Conservation (phyloP, 1,284 basidiomycete genomes). For the Exsudoporus floridanus region DNA sequence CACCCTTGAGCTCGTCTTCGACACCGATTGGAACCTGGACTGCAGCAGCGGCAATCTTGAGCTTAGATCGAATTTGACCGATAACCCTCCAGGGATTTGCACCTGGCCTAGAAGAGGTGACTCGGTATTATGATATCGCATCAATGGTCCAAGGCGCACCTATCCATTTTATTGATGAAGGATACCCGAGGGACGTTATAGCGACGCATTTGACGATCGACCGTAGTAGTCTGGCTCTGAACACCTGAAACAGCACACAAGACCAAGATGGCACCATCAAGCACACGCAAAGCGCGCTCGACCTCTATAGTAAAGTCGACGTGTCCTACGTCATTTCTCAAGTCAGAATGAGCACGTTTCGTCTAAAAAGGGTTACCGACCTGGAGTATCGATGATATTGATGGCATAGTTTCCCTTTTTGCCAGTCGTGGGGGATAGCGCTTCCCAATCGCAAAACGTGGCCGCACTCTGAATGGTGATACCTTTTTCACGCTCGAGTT, state of each 20-base stretch:
- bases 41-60: constrained; percentile 92
- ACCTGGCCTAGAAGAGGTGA: constrained; percentile 65
- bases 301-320: constrained; percentile 99
- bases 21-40: constrained; percentile 95
- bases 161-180: constrained; percentile 99
- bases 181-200: constrained; percentile 95
- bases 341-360: background rate
- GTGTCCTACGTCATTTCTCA: constrained; percentile 60
- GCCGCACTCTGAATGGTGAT: constrained; percentile 99
- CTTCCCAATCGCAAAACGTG: constrained; percentile 96
- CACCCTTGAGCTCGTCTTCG: constrained; percentile 86
- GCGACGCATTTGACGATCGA: constrained; percentile 97
- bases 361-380: constrained; percentile 38
- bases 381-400: constrained; percentile 99
- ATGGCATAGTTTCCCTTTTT: constrained; percentile 85
- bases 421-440: constrained; percentile 62
- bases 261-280: constrained; percentile 96
- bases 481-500: constrained; percentile 97
- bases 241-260: constrained; percentile 97
- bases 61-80: constrained; percentile 88
- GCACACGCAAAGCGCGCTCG: constrained; percentile 91
- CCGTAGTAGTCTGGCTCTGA: constrained; percentile 97
- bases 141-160: constrained; percentile 43
- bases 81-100: constrained; percentile 97
- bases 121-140: background rate